Evolutionary conservation across 768 basidiomycete species (phyloP), one percentile per base, ranked within the genome.

Genomic region (Rhodosporidiobolus odoratus): DNA sequence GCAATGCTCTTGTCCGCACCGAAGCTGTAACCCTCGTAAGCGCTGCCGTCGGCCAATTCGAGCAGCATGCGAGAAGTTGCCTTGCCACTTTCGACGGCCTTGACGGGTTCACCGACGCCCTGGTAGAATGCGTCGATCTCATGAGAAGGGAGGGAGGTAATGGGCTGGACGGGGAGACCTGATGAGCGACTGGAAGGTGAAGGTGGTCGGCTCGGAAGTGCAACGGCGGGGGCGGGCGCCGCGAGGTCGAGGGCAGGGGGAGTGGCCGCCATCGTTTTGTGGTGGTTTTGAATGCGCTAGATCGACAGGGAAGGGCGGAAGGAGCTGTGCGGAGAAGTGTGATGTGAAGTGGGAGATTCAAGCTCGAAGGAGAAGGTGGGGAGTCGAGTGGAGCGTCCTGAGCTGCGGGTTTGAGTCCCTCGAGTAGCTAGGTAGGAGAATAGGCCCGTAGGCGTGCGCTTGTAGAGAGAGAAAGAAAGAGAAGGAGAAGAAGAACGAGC

Each of bases 1-100:
- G 95, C 85, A 40, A 95, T 84, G 78, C 91, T 93, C 81, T 92
- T 94, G 56, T 91, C 85, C 7, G 92, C 92, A 77, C 96, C 96
- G 78, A 99, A 98, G 78, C 89, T 92, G 79, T 90, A 87, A 43
- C 96, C 96, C 66, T 89, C 83, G 77, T 87, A 91, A 2, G 89
- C 88, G 64, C 91, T 86, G 5, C 94, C 95, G 81, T 98, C 95
- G 58, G 85, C 85, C 70, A 99, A 84, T 81, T 98, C 92, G 68
- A 99, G 83, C 57, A 97, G 86, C 80, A 71, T 74, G 56, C 62
- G 62, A 54, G 61, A 35, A 21, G 71, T 58, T 23, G 45, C 32
- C 40, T 61, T 35, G n/a, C 23, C 9, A 1, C 23, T 58, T 8
- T 34, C 58, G 30, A 21, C 48, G 4, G 45, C 71, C n/a, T 53